These are phyloP conservation scores for Anthracocystis walkeri DNA, from an alignment of 1,284 basidiomycete genomes.

Conservation along the genomic window DNA sequence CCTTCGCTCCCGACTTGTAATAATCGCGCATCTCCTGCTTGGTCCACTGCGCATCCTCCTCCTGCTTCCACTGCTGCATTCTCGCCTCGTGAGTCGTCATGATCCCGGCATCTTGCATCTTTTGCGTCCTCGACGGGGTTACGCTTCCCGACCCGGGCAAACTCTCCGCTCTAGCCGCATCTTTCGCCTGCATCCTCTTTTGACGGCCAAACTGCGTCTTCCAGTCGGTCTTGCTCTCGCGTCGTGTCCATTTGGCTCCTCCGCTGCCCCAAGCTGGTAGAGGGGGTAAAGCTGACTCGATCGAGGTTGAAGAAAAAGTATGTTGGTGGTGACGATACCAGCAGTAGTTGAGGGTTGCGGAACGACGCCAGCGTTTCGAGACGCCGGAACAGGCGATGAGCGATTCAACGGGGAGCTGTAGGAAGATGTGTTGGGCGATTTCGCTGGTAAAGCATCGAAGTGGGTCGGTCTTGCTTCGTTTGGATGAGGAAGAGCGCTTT, in stretches of 20 bases:
- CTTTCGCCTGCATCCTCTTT: slow-evolving; percentile 44
- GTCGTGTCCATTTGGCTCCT: slow-evolving; percentile 60
- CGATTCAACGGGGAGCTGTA: slow-evolving; percentile 51
- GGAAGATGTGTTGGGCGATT: slow-evolving; percentile 66
- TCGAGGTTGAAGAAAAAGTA: slow-evolving; percentile 29
- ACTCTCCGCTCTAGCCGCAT: slow-evolving; percentile 41
- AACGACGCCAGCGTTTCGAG: slow-evolving; percentile 55
- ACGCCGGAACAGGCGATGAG: slow-evolving; percentile 57
- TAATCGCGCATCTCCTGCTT: slow-evolving; percentile 62
- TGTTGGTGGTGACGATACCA: slow-evolving; percentile 57
- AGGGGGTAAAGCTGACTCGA: slow-evolving; percentile 23
- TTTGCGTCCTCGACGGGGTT: slow-evolving; percentile 58
- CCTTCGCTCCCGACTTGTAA: slow-evolving; percentile 61
- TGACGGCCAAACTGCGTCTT: slow-evolving; percentile 52
- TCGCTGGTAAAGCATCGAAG: slow-evolving; percentile 54
- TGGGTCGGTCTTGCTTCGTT: slow-evolving; percentile 57
- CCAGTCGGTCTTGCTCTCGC: slow-evolving; percentile 65
- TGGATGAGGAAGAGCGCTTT: slow-evolving; percentile 18
- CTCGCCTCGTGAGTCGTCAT: slow-evolving; percentile 49
- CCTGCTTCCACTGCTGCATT: slow-evolving; percentile 60
- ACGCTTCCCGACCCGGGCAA: slow-evolving; percentile 39
- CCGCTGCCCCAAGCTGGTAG: slow-evolving; percentile 44
- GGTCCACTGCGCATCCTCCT: slow-evolving; percentile 38
- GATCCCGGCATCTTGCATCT: slow-evolving; percentile 52
- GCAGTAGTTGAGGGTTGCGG: slow-evolving; percentile 65